Percentiles rank a stretch among this genome's conserved stretches.
Evolutionary conservation across 179 eudicot species (phyloP).

Genomic region (Nepenthes alata): DNA sequence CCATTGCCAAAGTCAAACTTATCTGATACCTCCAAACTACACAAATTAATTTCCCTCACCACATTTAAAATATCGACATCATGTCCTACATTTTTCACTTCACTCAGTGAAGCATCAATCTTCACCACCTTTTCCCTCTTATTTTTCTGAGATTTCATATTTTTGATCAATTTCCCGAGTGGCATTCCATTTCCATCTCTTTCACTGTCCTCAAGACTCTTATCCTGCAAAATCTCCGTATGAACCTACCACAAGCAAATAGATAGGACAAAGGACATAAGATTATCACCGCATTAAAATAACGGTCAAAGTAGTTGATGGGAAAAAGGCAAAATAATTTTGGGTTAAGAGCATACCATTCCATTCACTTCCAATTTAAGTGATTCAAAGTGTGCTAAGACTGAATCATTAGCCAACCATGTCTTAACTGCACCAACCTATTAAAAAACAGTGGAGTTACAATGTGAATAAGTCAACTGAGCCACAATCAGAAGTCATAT

Average conservation of each 20-base stretch:
- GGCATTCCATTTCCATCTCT: slow-evolving; percentile 80
- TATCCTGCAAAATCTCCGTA: slow-evolving; percentile 44
- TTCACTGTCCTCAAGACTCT: slow-evolving; percentile 55
- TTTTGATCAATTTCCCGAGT: slow-evolving; percentile 69
- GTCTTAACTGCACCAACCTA: slow-evolving; percentile 46
- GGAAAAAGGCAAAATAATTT: not conserved
- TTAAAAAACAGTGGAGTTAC: slow-evolving; percentile 4
- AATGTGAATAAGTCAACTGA: not conserved
- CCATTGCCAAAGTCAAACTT: slow-evolving; percentile 55
- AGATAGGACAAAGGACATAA: slow-evolving; percentile 7
- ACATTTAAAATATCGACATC: slow-evolving; percentile 51
- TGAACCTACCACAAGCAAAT: slow-evolving; percentile 35
- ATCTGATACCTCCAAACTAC: slow-evolving; percentile 32
- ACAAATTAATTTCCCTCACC: slow-evolving; percentile 72
- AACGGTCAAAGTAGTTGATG: not conserved
- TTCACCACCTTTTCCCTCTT: slow-evolving; percentile 48
- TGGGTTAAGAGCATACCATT: slow-evolving; percentile 31
- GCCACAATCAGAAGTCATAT: too few species aligned
- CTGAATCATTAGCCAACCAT: slow-evolving; percentile 69
- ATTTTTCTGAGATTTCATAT: slow-evolving; percentile 61
- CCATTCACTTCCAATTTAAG: slow-evolving; percentile 61
- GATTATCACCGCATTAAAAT: not conserved
- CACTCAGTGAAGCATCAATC: slow-evolving; percentile 29
- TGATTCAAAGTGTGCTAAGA: slow-evolving; percentile 64
- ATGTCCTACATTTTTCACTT: slow-evolving; percentile 26